Evolutionary conservation across 768 basidiomycete genomes (phyloP), one percentile per base, ranked within the genome.

Genomic region (Pisolithus marmoratus): DNA sequence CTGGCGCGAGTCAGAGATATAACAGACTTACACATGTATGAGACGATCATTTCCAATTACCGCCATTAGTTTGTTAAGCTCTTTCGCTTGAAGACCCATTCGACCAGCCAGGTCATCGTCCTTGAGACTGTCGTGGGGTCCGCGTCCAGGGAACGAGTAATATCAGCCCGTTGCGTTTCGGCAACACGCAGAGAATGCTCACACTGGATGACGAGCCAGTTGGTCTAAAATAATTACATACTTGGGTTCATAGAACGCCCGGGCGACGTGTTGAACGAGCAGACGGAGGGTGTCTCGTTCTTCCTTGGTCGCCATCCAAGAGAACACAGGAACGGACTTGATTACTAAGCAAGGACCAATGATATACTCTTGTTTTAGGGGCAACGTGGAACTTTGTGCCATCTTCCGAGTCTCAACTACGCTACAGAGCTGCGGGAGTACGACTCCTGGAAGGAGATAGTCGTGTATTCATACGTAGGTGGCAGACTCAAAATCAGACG

Each of bases 241-340:
- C 62, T 89, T 90, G 42, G 90, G 77, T 68, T 97, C 96, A 72
- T 97, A 99, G 72, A 99, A 98, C 31, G 88, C 85, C 61, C 95
- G 83, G 43, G 87, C 83, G 64, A 95, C 92, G 73, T 91, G 87
- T 67, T 96, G 93, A 58, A 96, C 90, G 60, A 99, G 85, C 53
- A 84, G 81, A 67, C 84, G 85, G 50, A 94, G 83, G 2, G 80
- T 82, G 68, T 90, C 87, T 72, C 85, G 82, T 63, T 90, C 88
- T 64, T 89, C 88, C 65, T 86, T 85, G 46, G 79, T 84, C 48
- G 82, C 74, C 82, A 84, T 84, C 53, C 51, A 24, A 34, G 34
- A 34, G 34, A 34, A 34, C 12, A 15, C 34, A 14, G 14, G 14
- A 34, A 34, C 5, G 14, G 5, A 5, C 2, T 34, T 15, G 34